phyloP scores from a whole-genome alignment of 176 grass and related monocot species.

The Ensete ventricosum region DNA sequence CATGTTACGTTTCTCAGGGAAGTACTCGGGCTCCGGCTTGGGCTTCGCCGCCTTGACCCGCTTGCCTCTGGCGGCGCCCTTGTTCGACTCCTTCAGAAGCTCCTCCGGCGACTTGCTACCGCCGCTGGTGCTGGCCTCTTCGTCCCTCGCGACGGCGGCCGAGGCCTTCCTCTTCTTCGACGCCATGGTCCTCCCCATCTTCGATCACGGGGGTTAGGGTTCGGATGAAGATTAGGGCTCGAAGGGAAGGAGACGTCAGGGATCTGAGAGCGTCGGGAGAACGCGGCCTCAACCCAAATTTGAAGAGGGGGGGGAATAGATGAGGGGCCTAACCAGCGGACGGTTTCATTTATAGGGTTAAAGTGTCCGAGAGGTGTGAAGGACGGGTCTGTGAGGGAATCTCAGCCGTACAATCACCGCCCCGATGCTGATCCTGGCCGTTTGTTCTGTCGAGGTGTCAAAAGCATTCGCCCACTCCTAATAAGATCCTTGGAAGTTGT shows the following conservation, averaged over 20 bases:
- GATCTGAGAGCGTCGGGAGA: not conserved
- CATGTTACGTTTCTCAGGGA: constrained; percentile 42
- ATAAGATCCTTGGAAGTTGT: too few relatives aligned
- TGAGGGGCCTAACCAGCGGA: too few relatives aligned
- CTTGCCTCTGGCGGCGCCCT: constrained; percentile 22
- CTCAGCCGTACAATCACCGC: too few relatives aligned
- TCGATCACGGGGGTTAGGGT: not conserved
- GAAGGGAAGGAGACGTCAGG: not conserved
- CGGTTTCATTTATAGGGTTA: too few relatives aligned
- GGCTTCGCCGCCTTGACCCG: constrained; percentile 35
- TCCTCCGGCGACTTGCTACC: constrained; percentile 1
- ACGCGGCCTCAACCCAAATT: too few relatives aligned
- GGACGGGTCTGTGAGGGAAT: too few relatives aligned
- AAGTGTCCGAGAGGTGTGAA: too few relatives aligned
- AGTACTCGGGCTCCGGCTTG: constrained; percentile 47
- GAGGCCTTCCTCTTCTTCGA: not conserved
- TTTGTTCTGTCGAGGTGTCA: too few relatives aligned
- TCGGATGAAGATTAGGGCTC: constrained; percentile 1
- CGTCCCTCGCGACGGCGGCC: constrained; percentile 7
- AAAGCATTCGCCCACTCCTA: too few relatives aligned
- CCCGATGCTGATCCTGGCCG: too few relatives aligned
- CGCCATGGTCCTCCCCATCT: constrained; percentile 1
- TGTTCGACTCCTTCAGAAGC: constrained; percentile 6
- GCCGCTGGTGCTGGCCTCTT: constrained; percentile 29
- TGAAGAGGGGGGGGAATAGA: too few relatives aligned